Conservation (phyloP, 345 rosid species). For the Eucalyptus camaldulensis region DNA sequence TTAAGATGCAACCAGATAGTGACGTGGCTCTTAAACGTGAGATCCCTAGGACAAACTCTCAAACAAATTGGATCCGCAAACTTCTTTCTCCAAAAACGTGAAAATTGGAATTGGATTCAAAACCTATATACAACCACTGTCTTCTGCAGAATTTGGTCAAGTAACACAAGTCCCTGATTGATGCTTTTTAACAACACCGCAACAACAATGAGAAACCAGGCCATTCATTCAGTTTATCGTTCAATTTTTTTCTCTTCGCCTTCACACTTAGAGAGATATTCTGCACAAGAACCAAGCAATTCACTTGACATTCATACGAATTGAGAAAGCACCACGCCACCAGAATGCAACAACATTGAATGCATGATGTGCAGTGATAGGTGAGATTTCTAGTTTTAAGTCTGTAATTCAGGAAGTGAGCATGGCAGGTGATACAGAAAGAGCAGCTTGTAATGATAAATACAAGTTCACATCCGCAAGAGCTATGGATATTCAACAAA, state of each 20-base stretch:
- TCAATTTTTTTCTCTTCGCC: background rate
- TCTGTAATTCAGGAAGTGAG: background rate
- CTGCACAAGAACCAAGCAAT: background rate
- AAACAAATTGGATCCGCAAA: background rate
- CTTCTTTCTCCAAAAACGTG: background rate
- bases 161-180: background rate
- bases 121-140: background rate
- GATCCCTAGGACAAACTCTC: background rate
- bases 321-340: background rate
- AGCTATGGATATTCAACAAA: background rate
- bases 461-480: background rate
- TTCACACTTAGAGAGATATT: background rate
- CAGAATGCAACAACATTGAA: background rate
- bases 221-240: background rate
- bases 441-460: background rate
- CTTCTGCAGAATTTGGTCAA: background rate
- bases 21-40: background rate
- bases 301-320: background rate
- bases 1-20: background rate
- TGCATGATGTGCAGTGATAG: background rate
- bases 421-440: background rate
- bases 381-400: background rate
- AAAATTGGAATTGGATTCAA: background rate
- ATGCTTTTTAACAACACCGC: background rate
- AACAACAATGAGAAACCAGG: background rate